Conservation (phyloP, 1,284 basidiomycete genomes). For the Cutaneotrichosporon sp. region DNA sequence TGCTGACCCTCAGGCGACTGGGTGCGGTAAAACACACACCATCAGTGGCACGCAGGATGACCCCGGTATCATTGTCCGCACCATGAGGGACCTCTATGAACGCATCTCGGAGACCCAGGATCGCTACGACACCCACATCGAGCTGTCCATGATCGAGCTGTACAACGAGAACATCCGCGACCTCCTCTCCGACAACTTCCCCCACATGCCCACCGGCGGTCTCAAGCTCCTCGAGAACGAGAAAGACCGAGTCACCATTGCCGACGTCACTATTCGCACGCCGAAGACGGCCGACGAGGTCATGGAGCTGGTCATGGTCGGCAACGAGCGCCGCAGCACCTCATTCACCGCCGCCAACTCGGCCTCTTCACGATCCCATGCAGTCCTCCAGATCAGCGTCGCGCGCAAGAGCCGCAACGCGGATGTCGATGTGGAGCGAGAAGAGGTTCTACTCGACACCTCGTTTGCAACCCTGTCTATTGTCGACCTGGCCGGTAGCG, state of each 20-base stretch:
- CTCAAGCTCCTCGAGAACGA: slow-evolving; percentile 90
- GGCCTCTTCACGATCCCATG: slow-evolving; percentile 92
- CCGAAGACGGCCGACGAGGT: slow-evolving; percentile 86
- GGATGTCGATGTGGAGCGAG: slow-evolving; percentile 46
- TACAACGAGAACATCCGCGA: slow-evolving; percentile 99
- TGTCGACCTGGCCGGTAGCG: slow-evolving; percentile 94
- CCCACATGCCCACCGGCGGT: slow-evolving; percentile 69
- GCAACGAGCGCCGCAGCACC: slow-evolving; percentile 83
- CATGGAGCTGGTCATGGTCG: slow-evolving; percentile 83
- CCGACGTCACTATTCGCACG: slow-evolving; percentile 74
- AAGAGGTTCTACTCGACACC: slow-evolving; percentile 57
- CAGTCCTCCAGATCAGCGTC: slow-evolving; percentile 91
- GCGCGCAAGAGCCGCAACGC: slow-evolving; percentile 65
- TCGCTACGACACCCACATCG: slow-evolving; percentile 78
- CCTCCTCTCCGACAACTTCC: slow-evolving; percentile 71
- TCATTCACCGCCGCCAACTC: slow-evolving; percentile 92
- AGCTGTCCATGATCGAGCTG: slow-evolving; percentile 93
- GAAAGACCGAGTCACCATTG: slow-evolving; percentile 73
- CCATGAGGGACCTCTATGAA: slow-evolving; percentile 94
- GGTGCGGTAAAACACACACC: slow-evolving; percentile 97
- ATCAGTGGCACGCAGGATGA: slow-evolving; percentile 85
- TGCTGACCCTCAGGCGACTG: slow-evolving; percentile 72
- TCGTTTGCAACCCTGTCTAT: slow-evolving; percentile 91
- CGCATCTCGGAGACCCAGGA: slow-evolving; percentile 80
- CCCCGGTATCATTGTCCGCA: slow-evolving; percentile 90